These are phyloP conservation scores for Jaenimonas drosophilae DNA, from an alignment of 208 protist genomes.

Conservation along the genomic window DNA sequence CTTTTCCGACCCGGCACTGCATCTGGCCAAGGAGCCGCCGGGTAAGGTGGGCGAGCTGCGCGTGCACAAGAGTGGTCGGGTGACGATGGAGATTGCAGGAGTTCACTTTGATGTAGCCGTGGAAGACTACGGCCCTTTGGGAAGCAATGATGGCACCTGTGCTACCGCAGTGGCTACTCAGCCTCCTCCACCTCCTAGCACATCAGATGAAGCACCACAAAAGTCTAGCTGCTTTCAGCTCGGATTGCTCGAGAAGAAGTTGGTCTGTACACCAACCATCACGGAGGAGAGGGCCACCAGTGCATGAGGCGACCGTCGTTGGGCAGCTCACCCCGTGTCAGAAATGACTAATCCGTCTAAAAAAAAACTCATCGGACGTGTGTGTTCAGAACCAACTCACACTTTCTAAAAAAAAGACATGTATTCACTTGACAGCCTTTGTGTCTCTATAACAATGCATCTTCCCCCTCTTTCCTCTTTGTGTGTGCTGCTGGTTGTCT, in stretches of 20 bases:
- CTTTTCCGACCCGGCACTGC: constrained; percentile 24
- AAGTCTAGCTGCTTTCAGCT: constrained; percentile 58
- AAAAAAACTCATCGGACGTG: too few relatives aligned
- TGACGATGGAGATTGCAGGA: constrained; percentile 63
- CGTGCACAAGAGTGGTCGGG: constrained; percentile 67
- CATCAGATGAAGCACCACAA: constrained; percentile 10
- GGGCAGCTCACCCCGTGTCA: too few relatives aligned
- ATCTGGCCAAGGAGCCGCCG: constrained; percentile 29
- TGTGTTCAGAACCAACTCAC: too few relatives aligned
- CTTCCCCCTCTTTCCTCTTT: too few relatives aligned
- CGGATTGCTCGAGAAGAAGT: constrained; percentile 55
- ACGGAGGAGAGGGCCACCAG: constrained; percentile 5
- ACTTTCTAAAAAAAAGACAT: too few relatives aligned
- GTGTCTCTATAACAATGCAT: too few relatives aligned
- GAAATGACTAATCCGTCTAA: too few relatives aligned
- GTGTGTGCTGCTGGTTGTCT: too few relatives aligned
- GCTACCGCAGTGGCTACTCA: constrained; percentile 37
- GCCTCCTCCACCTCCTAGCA: constrained; percentile 25
- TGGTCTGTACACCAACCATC: constrained; percentile 69
- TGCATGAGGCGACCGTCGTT: too few relatives aligned
- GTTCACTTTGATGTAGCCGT: constrained; percentile 70
- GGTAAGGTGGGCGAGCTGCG: constrained; percentile 75
- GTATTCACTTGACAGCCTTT: too few relatives aligned
- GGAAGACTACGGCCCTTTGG: constrained; percentile 18
- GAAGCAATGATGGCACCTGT: constrained; percentile 18